phyloP scores from a whole-genome alignment of 495 filamentous ascomycete species.

The Penicillium riverlandense region DNA sequence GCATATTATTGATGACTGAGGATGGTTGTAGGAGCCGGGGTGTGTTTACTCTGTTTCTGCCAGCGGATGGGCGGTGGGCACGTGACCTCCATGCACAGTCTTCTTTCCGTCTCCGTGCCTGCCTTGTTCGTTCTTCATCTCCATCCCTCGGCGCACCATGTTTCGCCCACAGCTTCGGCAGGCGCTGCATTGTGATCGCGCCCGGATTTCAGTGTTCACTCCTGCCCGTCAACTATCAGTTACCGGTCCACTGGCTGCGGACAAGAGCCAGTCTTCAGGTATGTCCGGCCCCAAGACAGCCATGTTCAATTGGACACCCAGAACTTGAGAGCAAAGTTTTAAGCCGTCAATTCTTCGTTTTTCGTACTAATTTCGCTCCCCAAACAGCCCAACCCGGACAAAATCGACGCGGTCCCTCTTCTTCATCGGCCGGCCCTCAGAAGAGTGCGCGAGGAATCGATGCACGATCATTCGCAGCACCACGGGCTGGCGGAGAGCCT shows the following conservation, averaged over 20 bases:
- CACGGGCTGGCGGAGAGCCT: constrained; percentile 18
- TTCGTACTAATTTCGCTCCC: neutral
- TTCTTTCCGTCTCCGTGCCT: constrained; percentile 7
- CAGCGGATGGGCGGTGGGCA: neutral
- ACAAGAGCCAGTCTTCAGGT: constrained; percentile 17
- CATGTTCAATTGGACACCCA: neutral
- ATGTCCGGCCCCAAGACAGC: constrained; percentile 9
- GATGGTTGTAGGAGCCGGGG: neutral
- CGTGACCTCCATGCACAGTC: constrained; percentile 4
- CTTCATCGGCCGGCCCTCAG: too few species aligned
- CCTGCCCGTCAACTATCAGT: constrained; percentile 26
- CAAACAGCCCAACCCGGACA: neutral
- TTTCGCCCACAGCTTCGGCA: constrained; percentile 21
- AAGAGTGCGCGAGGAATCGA: constrained; percentile 18
- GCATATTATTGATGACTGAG: constrained; percentile 43
- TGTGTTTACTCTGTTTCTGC: too few species aligned
- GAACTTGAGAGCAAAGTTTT: too few species aligned
- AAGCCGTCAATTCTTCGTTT: neutral
- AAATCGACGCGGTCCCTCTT: constrained; percentile 13
- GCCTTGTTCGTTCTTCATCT: constrained; percentile 2
- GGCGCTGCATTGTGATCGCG: constrained; percentile 9
- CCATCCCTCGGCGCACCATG: constrained; percentile 18
- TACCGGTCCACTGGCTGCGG: constrained; percentile 10
- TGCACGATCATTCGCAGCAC: constrained; percentile 34
- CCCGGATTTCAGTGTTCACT: constrained; percentile 4